A percentile compares a stretch with the other conserved stretches of the same genome.
Evolutionary conservation across 2,329 filamentous ascomycete species (phyloP).

Genomic region (Neurospora crassa): DNA sequence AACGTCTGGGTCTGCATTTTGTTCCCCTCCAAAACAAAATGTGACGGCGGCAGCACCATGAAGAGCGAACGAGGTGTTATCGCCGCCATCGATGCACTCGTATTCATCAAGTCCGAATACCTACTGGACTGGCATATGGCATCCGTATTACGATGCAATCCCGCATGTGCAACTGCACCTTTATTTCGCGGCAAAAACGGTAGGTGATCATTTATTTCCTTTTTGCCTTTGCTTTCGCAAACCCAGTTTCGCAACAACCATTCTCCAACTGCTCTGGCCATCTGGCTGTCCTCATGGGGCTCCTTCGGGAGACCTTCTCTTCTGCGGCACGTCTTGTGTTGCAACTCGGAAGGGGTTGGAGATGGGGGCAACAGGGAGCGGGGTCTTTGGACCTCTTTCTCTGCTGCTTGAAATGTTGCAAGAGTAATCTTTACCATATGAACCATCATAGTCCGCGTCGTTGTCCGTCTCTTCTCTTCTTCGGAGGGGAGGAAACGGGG

Average conservation of each 20-base stretch:
- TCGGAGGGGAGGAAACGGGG: neutral
- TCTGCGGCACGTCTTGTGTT: slow-evolving; percentile 22
- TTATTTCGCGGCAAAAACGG: neutral
- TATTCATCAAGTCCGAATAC: neutral
- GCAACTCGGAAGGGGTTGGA: slow-evolving; percentile 20
- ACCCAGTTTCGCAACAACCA: slow-evolving; percentile 12
- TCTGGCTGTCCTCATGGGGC: slow-evolving; percentile 16
- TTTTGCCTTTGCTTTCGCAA: neutral
- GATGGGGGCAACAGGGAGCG: slow-evolving; percentile 2
- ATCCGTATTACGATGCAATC: neutral
- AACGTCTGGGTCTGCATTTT: neutral
- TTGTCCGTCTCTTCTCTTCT: slow-evolving; percentile 12
- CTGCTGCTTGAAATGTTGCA: slow-evolving; percentile 15
- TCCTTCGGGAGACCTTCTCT: slow-evolving; percentile 20
- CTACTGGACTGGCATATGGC: neutral
- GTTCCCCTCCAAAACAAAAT: neutral
- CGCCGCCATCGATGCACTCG: neutral
- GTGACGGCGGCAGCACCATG: neutral
- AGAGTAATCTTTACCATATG: slow-evolving; percentile 17
- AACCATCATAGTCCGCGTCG: slow-evolving; percentile 28
- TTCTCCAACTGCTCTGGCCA: slow-evolving; percentile 16
- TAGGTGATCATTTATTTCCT: neutral
- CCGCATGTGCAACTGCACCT: neutral
- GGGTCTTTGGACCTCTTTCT: neutral
- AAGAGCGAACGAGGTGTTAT: neutral